Conservation (phyloP, 768 basidiomycete genomes). For the Agrocybe pediades region DNA sequence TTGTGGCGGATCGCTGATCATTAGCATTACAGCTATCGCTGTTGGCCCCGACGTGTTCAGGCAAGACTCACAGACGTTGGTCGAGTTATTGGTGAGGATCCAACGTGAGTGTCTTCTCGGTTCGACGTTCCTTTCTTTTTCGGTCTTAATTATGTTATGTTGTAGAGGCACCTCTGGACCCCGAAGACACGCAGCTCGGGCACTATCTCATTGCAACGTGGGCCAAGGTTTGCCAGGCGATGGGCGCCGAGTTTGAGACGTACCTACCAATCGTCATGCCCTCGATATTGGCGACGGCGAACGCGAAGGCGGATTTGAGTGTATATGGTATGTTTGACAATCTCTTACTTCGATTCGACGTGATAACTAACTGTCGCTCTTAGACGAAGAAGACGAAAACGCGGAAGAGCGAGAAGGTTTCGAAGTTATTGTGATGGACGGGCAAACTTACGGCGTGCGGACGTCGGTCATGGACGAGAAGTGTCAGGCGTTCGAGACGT, state of each 20-base stretch:
- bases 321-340: constrained; percentile 55
- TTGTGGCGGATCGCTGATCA: not conserved
- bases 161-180: constrained; percentile 62
- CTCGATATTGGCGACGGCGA: constrained; percentile 69
- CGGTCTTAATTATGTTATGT: constrained; percentile 19
- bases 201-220: constrained; percentile 86
- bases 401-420: constrained; percentile 69
- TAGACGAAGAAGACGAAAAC: constrained; percentile 56
- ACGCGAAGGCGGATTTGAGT: constrained; percentile 79
- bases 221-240: constrained; percentile 86
- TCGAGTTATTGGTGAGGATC: constrained; percentile 73
- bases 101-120: constrained; percentile 55
- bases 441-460: constrained; percentile 73
- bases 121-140: not conserved
- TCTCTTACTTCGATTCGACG: not conserved
- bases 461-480: constrained; percentile 86
- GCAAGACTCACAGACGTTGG: constrained; percentile 69
- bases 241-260: constrained; percentile 84
- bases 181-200: constrained; percentile 67
- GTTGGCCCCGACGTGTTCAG: constrained; percentile 82
- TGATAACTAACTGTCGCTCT: not conserved
- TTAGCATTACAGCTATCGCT: constrained; percentile 63
- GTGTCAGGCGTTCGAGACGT: constrained; percentile 86
- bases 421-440: constrained; percentile 79
- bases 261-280: constrained; percentile 88